Evolutionary conservation across 805 yeast genomes (phyloP), one percentile per base, ranked within the genome.

Genomic region (Starmerella floris): DNA sequence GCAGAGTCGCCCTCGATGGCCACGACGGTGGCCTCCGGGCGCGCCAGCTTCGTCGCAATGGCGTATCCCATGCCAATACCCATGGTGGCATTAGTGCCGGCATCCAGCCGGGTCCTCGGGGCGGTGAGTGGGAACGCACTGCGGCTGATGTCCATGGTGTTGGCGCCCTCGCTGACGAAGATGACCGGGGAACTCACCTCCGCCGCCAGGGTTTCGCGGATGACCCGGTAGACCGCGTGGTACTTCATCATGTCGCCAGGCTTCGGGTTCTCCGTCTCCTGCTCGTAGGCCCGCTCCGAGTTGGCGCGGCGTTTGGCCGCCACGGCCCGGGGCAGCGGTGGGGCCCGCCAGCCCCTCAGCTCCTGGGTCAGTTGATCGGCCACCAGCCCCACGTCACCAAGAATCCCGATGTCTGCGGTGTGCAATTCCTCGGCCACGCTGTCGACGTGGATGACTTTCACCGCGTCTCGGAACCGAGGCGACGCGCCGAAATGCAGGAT

Each of bases 81-180:
- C 85, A 79, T 79, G 0, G 84, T 79, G 1, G 83, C 83, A 59
- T 75, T 76, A 0, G 84, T 78, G 4, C 84, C 85, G 2, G 83
- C 82, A 53, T 79, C 87, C 20, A 79, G 58, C 30, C 83, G 59
- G 19, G 64, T 69, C 45, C 69, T 67, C 0, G 84, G 79, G 2
- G 51, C 50, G 6, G 61, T 58, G 38, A 76, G 64, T 4, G 74
- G 72, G 55, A 79, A 77, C 0, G 79, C 70, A 10, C 74, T 64
- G 37, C 85, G 63, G 2, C 83, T 77, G 20, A 73, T 65, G 51
- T 79, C 85, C 84, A 79, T 78, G 0, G 84, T 77, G 53, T 77
- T 77, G 1, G 85, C 84, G n/a, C 85, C 85, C 56, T 79, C 85
- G 3, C 76, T 67, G 1, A 78, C 69, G 30, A 69, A 63, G 3